Evolutionary conservation across 78 protist species (phyloP).

Genomic region (Trichosphaerium sp.): DNA sequence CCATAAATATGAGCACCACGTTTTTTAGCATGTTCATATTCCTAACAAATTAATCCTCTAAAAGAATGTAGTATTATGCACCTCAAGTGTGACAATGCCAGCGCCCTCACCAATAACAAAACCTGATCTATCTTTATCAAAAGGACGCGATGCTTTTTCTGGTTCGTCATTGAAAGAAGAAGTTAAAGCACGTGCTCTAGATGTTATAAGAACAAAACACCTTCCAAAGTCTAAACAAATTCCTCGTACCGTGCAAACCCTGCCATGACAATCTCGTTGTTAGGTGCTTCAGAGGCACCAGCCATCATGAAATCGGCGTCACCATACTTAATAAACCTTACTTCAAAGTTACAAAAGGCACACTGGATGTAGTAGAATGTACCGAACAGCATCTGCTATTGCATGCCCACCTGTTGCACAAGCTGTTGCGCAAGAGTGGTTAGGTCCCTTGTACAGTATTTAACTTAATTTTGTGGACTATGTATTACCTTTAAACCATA

Average conservation of each 20-base stretch:
- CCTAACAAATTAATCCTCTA: constrained; percentile 49
- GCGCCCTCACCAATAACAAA: constrained; percentile 95
- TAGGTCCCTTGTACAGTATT: constrained; percentile 60
- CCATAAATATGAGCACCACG: constrained; percentile 68
- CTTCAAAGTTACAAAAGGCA: too few species aligned
- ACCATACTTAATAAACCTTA: constrained; percentile 59
- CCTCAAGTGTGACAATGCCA: constrained; percentile 58
- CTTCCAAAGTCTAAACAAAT: not conserved
- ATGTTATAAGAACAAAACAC: not conserved
- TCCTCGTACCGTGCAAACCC: constrained; percentile 42
- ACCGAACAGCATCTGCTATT: constrained; percentile 74
- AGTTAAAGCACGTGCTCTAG: constrained; percentile 62
- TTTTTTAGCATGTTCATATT: constrained; percentile 34
- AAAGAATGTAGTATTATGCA: too few species aligned
- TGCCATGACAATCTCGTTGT: constrained; percentile 68
- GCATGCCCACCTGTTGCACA: constrained; percentile 93
- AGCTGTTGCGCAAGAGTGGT: constrained; percentile 75
- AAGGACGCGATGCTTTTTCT: constrained; percentile 66
- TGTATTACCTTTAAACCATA: constrained; percentile 10
- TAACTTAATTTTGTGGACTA: not conserved
- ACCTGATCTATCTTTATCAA: constrained; percentile 68
- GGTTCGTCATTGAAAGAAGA: constrained; percentile 70
- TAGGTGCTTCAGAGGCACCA: constrained; percentile 85
- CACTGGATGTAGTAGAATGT: too few species aligned
- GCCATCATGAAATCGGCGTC: constrained; percentile 79